Base-by-base conservation (phyloP, 148 eudicot genomes). In the Camellia granthamiana region DNA sequence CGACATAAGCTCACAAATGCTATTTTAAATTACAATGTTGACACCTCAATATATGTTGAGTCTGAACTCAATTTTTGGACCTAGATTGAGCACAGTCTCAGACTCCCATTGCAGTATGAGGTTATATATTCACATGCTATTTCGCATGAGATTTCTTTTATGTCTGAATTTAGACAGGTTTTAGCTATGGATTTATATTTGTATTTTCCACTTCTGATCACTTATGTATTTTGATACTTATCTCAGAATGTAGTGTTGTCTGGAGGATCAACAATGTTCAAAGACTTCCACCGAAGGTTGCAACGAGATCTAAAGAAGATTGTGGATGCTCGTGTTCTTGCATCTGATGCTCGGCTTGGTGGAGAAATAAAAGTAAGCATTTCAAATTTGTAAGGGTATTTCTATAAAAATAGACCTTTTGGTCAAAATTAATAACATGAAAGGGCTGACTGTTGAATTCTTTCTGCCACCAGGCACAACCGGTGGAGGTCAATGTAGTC, bases 251-350 rank as follows among this genome's bases (percentile, higher is more conserved):
- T 96, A 67, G 98, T 96, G 72, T 83, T 96, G 84, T 96, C 99
- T 78, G 99, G 99, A 69, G 99, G 98, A 66, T 96, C 99, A 66
- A 96, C 99, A 69, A 93, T 94, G 97, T 91, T 96, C 85, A 96
- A 96, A 84, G 99, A 96, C 81, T 96, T 96, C 83, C 87, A 91
- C 74, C 82, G 94, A 82, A 89, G 99, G 84, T 79, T 96, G 85
- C 98, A 96, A 88, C 86, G 99, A 83, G 98, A 96, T 87, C 77
- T 94, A 79, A 96, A 96, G 84, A 96, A 93, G 89, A 93, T 96
- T 74, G 99, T 96, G 56, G 99, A 96, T 88, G 90, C 98, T 42
- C 97, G 99, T 44, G 92, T 92, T 74, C 88, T 88, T 85, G 95
- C 93, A 86, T 90, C 94, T 56, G 92, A 90, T 84, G 88, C 90